Evolutionary conservation across 345 rosid genomes (phyloP).

Genomic region (Eutrema japonicum): DNA sequence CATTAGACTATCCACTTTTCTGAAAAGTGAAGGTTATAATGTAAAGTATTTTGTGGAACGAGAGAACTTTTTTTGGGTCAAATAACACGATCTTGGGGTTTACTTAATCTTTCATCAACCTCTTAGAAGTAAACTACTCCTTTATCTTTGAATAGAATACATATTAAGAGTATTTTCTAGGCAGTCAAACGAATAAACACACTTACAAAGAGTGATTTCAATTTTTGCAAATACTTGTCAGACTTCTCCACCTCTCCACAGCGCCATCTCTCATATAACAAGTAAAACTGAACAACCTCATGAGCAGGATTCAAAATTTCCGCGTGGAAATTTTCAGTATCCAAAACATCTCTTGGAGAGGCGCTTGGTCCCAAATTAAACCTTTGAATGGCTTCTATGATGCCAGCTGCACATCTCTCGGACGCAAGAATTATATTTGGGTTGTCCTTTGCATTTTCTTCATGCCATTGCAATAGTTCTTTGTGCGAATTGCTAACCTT

Average conservation of each 20-base stretch:
- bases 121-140: background rate
- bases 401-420: slow-evolving; percentile 82
- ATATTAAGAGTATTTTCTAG: background rate
- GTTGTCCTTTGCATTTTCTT: slow-evolving; percentile 64
- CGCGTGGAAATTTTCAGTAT: slow-evolving; percentile 39
- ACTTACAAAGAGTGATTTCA: slow-evolving; percentile 75
- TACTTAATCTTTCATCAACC: background rate
- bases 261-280: slow-evolving; percentile 81
- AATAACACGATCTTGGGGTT: background rate
- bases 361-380: slow-evolving; percentile 67
- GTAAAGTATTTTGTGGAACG: background rate
- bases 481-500: slow-evolving; percentile 88
- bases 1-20: background rate
- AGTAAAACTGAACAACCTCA: slow-evolving; percentile 68
- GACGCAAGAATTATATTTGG: slow-evolving; percentile 65
- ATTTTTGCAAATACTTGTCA: slow-evolving; percentile 56
- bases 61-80: background rate
- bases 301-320: slow-evolving; percentile 49
- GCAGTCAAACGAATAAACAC: background rate
- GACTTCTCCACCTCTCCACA: slow-evolving; percentile 78
- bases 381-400: slow-evolving; percentile 75
- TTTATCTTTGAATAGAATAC: background rate
- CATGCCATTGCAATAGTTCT: slow-evolving; percentile 78
- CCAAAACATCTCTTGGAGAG: slow-evolving; percentile 70
- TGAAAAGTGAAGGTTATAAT: background rate